These are phyloP conservation scores for Rhipidocladum racemiflorum DNA, from an alignment of 176 grass and related monocot species.

Conservation along the genomic window DNA sequence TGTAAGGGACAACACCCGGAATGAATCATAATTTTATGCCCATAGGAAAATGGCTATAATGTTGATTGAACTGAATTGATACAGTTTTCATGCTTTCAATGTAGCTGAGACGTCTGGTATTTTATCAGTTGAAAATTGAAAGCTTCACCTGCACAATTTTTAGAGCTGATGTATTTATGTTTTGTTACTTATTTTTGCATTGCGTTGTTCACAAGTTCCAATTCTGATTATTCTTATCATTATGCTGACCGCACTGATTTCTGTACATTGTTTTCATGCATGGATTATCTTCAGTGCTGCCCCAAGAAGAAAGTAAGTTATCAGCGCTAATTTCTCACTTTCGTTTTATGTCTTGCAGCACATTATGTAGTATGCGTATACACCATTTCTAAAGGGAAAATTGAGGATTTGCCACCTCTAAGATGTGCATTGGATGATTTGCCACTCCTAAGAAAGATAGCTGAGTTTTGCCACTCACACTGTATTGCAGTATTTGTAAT, in stretches of 20 bases:
- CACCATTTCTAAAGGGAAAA: background rate
- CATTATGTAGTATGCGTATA: background rate
- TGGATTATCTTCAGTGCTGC: conserved; percentile 66
- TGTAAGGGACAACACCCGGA: background rate
- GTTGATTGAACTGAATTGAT: conserved; percentile 20
- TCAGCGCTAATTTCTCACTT: conserved; percentile 5
- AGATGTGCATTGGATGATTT: no score
- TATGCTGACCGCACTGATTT: conserved; percentile 38
- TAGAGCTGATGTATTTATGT: background rate
- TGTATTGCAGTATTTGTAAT: no score
- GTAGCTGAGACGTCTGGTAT: background rate
- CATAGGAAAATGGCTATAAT: background rate
- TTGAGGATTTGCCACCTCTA: no score
- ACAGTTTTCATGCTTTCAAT: background rate
- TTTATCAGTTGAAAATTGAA: background rate
- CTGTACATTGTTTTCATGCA: conserved; percentile 34
- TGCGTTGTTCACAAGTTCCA: background rate
- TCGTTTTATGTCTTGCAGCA: background rate
- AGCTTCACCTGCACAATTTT: conserved; percentile 14
- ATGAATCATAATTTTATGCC: background rate
- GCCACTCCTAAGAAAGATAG: no score
- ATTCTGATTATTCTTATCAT: conserved; percentile 5
- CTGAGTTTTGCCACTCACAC: no score
- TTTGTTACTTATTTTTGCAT: conserved; percentile 16
- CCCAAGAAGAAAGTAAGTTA: conserved; percentile 97